Evolutionary conservation across 495 filamentous ascomycete species (phyloP).

Genomic region (Xylaria telfairii): DNA sequence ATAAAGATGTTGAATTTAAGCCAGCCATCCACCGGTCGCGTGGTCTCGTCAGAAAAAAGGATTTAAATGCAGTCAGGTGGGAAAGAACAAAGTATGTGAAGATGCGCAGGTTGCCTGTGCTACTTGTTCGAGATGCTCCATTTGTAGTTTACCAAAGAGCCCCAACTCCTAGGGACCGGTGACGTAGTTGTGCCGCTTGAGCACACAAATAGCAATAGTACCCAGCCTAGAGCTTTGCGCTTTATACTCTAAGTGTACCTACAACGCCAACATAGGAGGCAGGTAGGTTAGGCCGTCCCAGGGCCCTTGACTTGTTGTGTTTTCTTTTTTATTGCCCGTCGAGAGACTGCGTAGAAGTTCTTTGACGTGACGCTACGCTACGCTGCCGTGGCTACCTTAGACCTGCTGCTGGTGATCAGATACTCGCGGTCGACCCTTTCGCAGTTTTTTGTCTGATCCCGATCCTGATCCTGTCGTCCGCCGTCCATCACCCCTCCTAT

Average conservation of each 20-base stretch:
- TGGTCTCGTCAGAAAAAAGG: background rate
- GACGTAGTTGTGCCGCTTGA: constrained; percentile 30
- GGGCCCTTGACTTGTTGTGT: constrained; percentile 17
- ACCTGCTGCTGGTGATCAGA: background rate
- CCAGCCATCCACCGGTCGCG: background rate
- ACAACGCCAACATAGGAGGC: constrained; percentile 22
- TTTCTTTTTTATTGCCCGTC: background rate
- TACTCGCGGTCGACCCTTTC: background rate
- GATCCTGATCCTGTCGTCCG: background rate
- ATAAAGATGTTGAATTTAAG: background rate
- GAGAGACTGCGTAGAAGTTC: background rate
- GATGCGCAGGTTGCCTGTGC: background rate
- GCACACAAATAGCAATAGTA: constrained; percentile 22
- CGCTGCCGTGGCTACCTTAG: background rate
- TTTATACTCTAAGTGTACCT: background rate
- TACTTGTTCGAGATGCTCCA: background rate
- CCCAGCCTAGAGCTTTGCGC: too few relatives aligned
- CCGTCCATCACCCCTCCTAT: constrained; percentile 9
- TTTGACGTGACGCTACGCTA: too few relatives aligned
- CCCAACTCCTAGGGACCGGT: constrained; percentile 5
- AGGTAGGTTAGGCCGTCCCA: constrained; percentile 23
- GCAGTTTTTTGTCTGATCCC: constrained; percentile 4
- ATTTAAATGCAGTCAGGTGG: background rate
- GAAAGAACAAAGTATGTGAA: background rate
- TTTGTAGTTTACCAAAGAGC: background rate